These are phyloP conservation scores for Alternaria triticina DNA, from an alignment of 2,329 filamentous ascomycete genomes.

Conservation along the genomic window DNA sequence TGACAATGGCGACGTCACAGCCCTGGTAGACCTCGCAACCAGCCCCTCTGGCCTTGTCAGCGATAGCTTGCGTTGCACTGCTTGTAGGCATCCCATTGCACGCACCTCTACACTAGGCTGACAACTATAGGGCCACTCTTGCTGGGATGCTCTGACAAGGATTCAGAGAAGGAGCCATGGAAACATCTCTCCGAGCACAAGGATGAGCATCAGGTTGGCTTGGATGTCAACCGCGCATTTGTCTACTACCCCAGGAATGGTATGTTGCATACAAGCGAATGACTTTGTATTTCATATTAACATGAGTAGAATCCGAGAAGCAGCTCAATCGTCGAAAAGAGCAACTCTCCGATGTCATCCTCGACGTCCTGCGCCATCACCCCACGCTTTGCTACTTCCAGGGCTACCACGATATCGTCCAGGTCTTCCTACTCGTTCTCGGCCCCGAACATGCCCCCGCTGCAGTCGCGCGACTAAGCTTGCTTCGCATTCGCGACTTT, in stretches of 20 bases:
- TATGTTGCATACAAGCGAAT: slow-evolving; percentile 52
- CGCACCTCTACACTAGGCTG: slow-evolving; percentile 14
- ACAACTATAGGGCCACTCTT: slow-evolving; percentile 66
- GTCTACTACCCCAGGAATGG: slow-evolving; percentile 85
- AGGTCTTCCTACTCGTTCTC: slow-evolving; percentile 89
- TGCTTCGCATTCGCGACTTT: slow-evolving; percentile 92
- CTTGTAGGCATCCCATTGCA: slow-evolving; percentile 67
- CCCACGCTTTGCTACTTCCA: slow-evolving; percentile 95
- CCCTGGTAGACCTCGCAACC: slow-evolving; percentile 53
- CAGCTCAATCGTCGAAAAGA: slow-evolving; percentile 74
- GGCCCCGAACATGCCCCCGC: slow-evolving; percentile 65
- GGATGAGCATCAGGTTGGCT: slow-evolving; percentile 88
- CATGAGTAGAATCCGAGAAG: slow-evolving; percentile 69
- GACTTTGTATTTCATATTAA: slow-evolving; percentile 12
- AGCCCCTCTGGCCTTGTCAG: slow-evolving; percentile 54
- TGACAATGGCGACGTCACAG: slow-evolving; percentile 46
- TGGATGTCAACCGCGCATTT: slow-evolving; percentile 96
- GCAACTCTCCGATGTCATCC: slow-evolving; percentile 81
- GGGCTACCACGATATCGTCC: slow-evolving; percentile 97
- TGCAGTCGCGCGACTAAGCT: slow-evolving; percentile 80
- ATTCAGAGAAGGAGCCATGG: slow-evolving; percentile 55
- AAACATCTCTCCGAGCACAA: slow-evolving; percentile 72
- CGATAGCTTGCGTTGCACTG: slow-evolving; percentile 68
- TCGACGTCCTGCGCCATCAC: slow-evolving; percentile 77
- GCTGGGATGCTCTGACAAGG: slow-evolving; percentile 46